phyloP scores from a whole-genome alignment of 2,329 filamentous ascomycete species.

The Epichloe baconii region DNA sequence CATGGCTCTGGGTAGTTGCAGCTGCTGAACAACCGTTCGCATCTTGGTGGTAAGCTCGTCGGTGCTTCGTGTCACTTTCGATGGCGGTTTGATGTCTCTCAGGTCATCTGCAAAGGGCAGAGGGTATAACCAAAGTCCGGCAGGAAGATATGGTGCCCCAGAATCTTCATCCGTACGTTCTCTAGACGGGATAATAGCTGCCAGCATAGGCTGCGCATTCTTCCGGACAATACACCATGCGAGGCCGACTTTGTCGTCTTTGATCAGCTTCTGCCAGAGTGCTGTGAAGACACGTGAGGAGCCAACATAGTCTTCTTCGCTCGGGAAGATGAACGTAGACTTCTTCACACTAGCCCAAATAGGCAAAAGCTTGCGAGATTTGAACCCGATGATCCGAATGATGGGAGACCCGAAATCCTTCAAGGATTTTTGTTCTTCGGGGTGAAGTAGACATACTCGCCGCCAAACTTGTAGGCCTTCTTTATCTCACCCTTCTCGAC shows the following conservation, averaged over 20 bases:
- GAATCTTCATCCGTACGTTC: conserved; percentile 51
- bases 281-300: conserved; percentile 89
- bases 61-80: conserved; percentile 40
- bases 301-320: conserved; percentile 77
- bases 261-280: conserved; percentile 73
- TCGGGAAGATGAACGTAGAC: conserved; percentile 87
- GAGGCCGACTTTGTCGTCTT: conserved; percentile 67
- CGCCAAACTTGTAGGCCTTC: conserved; percentile 93
- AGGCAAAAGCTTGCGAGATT: conserved; percentile 59
- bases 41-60: conserved; percentile 68
- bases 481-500: conserved; percentile 73
- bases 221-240: conserved; percentile 80
- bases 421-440: conserved; percentile 68
- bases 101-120: conserved; percentile 86
- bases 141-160: conserved; percentile 58
- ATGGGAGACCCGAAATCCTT: conserved; percentile 70
- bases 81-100: conserved; percentile 55
- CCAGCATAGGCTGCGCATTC: conserved; percentile 68
- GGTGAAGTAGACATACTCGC: conserved; percentile 75
- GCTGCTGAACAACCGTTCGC: conserved; percentile 68
- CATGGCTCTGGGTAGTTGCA: conserved; percentile 73
- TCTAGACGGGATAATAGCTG: conserved; percentile 66
- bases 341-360: conserved; percentile 78
- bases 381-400: conserved; percentile 89
- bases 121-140: conserved; percentile 78